A percentile compares a stretch with the other conserved stretches of the same genome.
Conservation (phyloP, 768 basidiomycete species). For the Amylocystis lapponica region DNA sequence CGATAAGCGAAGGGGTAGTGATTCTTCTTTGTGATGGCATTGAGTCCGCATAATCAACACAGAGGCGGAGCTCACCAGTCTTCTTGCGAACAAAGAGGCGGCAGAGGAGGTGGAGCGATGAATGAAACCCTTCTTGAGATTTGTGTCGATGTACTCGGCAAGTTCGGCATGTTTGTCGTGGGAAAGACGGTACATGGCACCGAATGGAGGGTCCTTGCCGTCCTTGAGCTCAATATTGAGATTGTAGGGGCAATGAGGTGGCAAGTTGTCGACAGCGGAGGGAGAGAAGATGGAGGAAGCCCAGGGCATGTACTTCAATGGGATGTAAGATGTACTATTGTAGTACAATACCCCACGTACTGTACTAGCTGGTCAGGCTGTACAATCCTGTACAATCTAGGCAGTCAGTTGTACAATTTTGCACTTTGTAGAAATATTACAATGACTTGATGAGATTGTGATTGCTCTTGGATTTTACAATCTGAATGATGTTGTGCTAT, state of each 20-base stretch:
- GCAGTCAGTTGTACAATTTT: too few relatives aligned
- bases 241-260: conserved; percentile 3
- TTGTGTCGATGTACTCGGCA: conserved; percentile 28
- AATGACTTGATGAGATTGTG: too few relatives aligned
- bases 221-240: conserved; percentile 26
- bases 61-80: conserved; percentile 17
- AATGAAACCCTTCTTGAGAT: conserved; percentile 29
- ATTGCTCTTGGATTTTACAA: too few relatives aligned
- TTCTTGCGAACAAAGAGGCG: conserved; percentile 25
- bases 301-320: conserved; percentile 18
- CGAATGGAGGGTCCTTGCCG: conserved; percentile 18
- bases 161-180: conserved; percentile 29
- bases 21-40: conserved; percentile 29
- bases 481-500: too few relatives aligned
- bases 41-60: conserved; percentile 24
- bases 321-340: not conserved
- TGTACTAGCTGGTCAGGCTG: too few relatives aligned
- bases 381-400: too few relatives aligned
- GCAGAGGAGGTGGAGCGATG: conserved; percentile 21
- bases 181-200: conserved; percentile 21
- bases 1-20: conserved; percentile 27
- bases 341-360: too few relatives aligned
- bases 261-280: conserved; percentile 3
- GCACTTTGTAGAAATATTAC: too few relatives aligned
- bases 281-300: conserved; percentile 5